phyloP scores from a whole-genome alignment of 257 asterid species.

The Plantago ovata region DNA sequence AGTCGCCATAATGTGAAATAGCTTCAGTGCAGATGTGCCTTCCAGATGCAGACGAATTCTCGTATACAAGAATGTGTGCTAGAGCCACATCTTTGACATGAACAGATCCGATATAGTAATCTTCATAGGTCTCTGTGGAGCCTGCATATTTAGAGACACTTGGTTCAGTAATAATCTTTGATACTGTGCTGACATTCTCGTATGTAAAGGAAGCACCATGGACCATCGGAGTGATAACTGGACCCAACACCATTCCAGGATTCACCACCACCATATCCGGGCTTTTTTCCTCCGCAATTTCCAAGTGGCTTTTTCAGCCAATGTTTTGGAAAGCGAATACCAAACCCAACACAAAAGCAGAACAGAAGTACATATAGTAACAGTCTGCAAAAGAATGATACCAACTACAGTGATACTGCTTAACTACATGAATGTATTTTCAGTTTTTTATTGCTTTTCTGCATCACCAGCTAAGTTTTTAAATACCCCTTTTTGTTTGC shows the following conservation, averaged over 20 bases:
- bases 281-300: constrained; percentile 66
- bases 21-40: constrained; percentile 38
- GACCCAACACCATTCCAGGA: constrained; percentile 87
- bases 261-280: constrained; percentile 77
- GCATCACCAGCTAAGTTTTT: background rate
- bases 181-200: no score
- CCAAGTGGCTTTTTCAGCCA: constrained; percentile 95
- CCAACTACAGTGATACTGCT: no score
- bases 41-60: constrained; percentile 36
- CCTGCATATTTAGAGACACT: no score
- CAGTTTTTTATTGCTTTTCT: no score
- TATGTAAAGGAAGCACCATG: constrained; percentile 29
- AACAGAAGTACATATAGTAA: background rate
- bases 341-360: constrained; percentile 44
- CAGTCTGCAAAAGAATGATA: no score
- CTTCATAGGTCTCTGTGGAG: no score
- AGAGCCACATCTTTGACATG: no score
- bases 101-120: no score
- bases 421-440: no score
- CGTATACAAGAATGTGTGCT: no score
- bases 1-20: constrained; percentile 50
- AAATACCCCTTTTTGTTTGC: constrained; percentile 68
- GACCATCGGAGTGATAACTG: constrained; percentile 57
- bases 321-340: constrained; percentile 82
- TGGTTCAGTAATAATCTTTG: no score